Evolutionary conservation across 495 filamentous ascomycete genomes (phyloP).

Genomic region (Mytilinidion resinicola): DNA sequence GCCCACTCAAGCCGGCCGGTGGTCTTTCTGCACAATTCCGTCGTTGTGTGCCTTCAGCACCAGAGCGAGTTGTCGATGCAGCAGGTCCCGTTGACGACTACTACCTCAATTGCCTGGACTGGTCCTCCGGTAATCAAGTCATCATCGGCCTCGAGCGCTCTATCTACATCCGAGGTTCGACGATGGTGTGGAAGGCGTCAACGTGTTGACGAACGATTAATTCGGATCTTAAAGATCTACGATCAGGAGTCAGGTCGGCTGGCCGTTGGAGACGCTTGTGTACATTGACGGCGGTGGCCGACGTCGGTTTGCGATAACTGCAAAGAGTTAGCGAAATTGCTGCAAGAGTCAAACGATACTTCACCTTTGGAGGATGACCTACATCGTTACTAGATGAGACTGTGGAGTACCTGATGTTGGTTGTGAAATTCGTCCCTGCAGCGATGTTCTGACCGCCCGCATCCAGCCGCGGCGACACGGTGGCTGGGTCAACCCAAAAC

Average conservation of each 20-base stretch:
- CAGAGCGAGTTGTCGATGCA: slow-evolving; percentile 95
- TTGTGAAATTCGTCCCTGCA: slow-evolving; percentile 1
- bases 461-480: background rate
- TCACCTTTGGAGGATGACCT: background rate
- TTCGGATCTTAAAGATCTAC: background rate
- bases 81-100: slow-evolving; percentile 96
- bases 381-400: slow-evolving; percentile 1
- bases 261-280: slow-evolving; percentile 1
- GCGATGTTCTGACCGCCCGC: slow-evolving; percentile 1
- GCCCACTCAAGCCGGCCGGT: slow-evolving; percentile 75
- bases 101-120: slow-evolving; percentile 97
- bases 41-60: slow-evolving; percentile 84
- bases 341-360: slow-evolving; percentile 1
- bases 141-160: slow-evolving; percentile 95
- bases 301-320: slow-evolving; percentile 2
- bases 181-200: slow-evolving; percentile 9
- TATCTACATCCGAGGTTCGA: slow-evolving; percentile 72
- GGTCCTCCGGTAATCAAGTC: slow-evolving; percentile 95
- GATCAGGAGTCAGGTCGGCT: slow-evolving; percentile 2
- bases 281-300: background rate
- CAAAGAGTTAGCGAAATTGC: slow-evolving; percentile 2
- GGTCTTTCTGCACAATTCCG: slow-evolving; percentile 73
- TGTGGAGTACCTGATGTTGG: background rate
- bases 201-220: slow-evolving; percentile 6
- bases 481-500: slow-evolving; percentile 1